phyloP scores from a whole-genome alignment of 371 early-diverging fungal genomes.

The Mucor mucedo region DNA sequence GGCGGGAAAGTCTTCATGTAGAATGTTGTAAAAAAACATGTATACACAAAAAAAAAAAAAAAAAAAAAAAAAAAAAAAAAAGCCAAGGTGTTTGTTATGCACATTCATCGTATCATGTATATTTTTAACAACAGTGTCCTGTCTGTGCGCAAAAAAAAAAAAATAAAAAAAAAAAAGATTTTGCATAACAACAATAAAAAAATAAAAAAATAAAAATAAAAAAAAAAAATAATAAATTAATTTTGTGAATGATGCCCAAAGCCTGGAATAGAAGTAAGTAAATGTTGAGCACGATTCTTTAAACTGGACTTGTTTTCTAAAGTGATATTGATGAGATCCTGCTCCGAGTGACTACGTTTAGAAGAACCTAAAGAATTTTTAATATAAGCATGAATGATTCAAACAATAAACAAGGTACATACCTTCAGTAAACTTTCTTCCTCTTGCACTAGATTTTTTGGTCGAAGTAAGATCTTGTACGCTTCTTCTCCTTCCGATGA shows the following conservation, averaged over 20 bases:
- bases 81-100: neutral
- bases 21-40: conserved; percentile 4
- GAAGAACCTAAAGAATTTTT: conserved; percentile 23
- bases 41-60: neutral
- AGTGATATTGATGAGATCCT: conserved; percentile 38
- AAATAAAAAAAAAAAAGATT: neutral
- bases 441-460: conserved; percentile 6
- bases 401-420: conserved; percentile 13
- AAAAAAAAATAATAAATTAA: neutral
- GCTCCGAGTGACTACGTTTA: conserved; percentile 44
- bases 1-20: conserved; percentile 4
- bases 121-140: neutral
- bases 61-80: neutral
- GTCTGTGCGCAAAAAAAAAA: neutral
- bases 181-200: neutral
- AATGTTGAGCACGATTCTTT: conserved; percentile 34
- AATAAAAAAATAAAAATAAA: neutral
- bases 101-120: neutral
- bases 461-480: conserved; percentile 21
- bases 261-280: conserved; percentile 33
- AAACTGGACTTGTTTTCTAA: conserved; percentile 15
- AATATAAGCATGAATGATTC: conserved; percentile 19
- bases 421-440: conserved; percentile 17
- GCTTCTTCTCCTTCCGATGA: conserved; percentile 39
- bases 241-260: conserved; percentile 20